Evolutionary conservation across 805 yeast species (phyloP), one percentile per base, ranked within the genome.

Genomic region (Saturnispora galanensis): DNA sequence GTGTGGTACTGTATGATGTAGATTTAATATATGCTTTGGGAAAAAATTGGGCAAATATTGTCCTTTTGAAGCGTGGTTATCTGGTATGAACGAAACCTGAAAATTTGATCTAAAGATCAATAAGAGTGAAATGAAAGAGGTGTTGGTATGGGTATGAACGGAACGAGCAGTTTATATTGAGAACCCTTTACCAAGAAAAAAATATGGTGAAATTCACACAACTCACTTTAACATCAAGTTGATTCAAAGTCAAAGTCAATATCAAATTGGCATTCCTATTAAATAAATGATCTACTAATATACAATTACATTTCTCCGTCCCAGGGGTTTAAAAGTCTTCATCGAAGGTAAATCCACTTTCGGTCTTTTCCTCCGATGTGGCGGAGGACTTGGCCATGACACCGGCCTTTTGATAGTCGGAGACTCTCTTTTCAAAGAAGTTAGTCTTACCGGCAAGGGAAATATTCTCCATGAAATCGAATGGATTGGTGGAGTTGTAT

Each of bases 391-490:
- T 76, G 54, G 95, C 90, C 93, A 90, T 90, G 60, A 90, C 98
- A 73, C 98, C 97, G 47, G 98, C 97, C 73, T 90, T 93, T 72
- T 90, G 98, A 71, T 90, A 90, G 69, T 90, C 98, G 47, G 95
- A 84, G 47, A 90, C 98, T 71, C 98, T 84, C 79, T 90, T 90
- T 76, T 90, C 98, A 63, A 90, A 90, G 79, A 90, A 90, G 75
- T 93, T 90, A 58, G 98, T 90, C 79, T 90, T 90, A 69, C 98
- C 98, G 48, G 97, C 95, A 57, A 90, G 78, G 8, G 97, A 90
- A 60, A 90, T 90, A 74, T 93, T 90, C 74, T 90, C 98, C 98
- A 90, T 90, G 64, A 90, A 90, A 68, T 90, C 98, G 65, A 90
- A 90, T 66, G 98, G 98, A 66, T 90, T 90, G 52, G 85, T 72